Conservation (phyloP, 441 rosid genomes). For the Euphorbia schlechtendalii region DNA sequence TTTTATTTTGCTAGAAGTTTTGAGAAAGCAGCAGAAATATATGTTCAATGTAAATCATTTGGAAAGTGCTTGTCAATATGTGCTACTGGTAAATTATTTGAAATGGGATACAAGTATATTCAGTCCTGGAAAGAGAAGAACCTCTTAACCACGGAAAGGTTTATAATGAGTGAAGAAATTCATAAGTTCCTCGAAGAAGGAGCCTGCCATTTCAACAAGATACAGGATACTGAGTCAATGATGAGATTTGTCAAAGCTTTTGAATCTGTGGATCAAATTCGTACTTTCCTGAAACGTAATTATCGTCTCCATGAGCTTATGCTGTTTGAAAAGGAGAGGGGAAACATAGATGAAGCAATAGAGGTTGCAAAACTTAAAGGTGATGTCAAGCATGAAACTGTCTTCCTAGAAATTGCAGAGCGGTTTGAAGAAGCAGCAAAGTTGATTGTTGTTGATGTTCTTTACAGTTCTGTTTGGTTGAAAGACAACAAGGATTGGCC, state of each 20-base stretch:
- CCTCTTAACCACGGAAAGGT: slow-evolving; percentile 22
- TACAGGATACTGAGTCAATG: slow-evolving; percentile 31
- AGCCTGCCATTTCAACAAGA: slow-evolving; percentile 27
- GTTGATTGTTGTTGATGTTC: slow-evolving; percentile 31
- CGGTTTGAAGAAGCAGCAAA: slow-evolving; percentile 27
- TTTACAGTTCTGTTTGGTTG: slow-evolving; percentile 41
- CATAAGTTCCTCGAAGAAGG: slow-evolving; percentile 23
- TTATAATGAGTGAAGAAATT: slow-evolving; percentile 3
- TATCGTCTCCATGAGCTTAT: slow-evolving; percentile 38
- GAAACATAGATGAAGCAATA: slow-evolving; percentile 43
- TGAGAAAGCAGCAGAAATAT: slow-evolving; percentile 36
- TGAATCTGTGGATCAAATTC: slow-evolving; percentile 16
- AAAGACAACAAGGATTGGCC: slow-evolving; percentile 44
- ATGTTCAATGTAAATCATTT: slow-evolving; percentile 27
- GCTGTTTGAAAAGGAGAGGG: slow-evolving; percentile 31
- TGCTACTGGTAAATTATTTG: slow-evolving; percentile 31
- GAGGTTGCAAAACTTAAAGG: slow-evolving; percentile 34
- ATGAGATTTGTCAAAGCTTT: slow-evolving; percentile 35
- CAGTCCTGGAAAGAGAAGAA: slow-evolving; percentile 27
- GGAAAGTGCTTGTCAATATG: slow-evolving; percentile 34
- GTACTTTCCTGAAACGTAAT: slow-evolving; percentile 27
- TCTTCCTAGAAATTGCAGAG: slow-evolving; percentile 29
- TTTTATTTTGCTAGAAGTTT: slow-evolving; percentile 30
- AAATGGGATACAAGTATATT: slow-evolving; percentile 31
- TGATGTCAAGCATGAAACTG: slow-evolving; percentile 25